Evolutionary conservation across 345 rosid species (phyloP).

Genomic region (Gossypium raimondii): DNA sequence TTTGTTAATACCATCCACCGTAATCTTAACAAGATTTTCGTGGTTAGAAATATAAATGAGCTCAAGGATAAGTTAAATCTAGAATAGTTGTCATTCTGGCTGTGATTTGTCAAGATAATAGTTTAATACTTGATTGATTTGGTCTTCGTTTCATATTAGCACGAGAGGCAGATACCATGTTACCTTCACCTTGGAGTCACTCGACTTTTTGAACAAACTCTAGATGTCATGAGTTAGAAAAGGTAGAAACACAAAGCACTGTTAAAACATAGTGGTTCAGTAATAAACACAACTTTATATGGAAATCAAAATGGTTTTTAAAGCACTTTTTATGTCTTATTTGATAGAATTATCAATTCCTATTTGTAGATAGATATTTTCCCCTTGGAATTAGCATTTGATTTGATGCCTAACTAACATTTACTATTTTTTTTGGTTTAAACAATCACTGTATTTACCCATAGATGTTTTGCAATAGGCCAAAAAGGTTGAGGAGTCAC

Average conservation of each 20-base stretch:
- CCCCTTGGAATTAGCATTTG: neutral
- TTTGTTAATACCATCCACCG: neutral
- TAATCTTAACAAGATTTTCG: neutral
- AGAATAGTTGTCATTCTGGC: neutral
- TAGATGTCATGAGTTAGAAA: neutral
- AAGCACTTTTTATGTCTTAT: neutral
- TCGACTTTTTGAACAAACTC: neutral
- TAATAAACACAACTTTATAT: neutral
- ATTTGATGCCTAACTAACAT: neutral
- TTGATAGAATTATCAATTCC: neutral
- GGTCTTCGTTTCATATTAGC: neutral
- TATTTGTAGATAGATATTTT: neutral
- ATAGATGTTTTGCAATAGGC: slow-evolving; percentile 39
- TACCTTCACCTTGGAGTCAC: neutral
- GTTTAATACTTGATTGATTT: neutral
- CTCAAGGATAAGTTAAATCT: neutral
- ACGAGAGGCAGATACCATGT: neutral
- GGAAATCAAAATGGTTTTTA: neutral
- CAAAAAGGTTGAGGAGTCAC: slow-evolving; percentile 54
- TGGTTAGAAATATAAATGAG: neutral
- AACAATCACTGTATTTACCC: slow-evolving; percentile 8
- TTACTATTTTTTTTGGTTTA: neutral
- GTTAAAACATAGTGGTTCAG: neutral
- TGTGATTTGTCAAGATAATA: neutral
- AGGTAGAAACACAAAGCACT: neutral